These are phyloP conservation scores for Esteya vermicola DNA, from an alignment of 2,329 filamentous ascomycete genomes.

Conservation along the genomic window DNA sequence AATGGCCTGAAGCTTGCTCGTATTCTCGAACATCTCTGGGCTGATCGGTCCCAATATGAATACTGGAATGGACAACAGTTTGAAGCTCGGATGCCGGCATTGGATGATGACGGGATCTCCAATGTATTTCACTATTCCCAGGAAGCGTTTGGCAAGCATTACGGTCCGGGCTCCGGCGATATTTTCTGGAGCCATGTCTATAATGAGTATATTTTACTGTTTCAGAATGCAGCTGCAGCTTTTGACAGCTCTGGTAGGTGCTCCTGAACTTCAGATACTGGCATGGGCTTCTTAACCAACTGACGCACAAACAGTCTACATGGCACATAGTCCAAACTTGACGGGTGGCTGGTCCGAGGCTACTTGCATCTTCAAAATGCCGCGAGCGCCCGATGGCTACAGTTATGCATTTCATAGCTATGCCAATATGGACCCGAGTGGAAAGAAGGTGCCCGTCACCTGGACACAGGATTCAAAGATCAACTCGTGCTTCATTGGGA, in stretches of 20 bases:
- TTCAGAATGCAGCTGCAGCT: conserved; percentile 9
- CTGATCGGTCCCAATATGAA: conserved; percentile 6
- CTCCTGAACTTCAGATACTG: neutral
- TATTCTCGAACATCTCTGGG: conserved; percentile 2
- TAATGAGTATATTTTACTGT: conserved; percentile 8
- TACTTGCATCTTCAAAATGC: conserved; percentile 6
- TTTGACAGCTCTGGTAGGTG: conserved; percentile 4
- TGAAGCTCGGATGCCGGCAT: conserved; percentile 4
- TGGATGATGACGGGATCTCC: conserved; percentile 6
- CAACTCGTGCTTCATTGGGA: conserved; percentile 7
- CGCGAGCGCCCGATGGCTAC: conserved; percentile 6
- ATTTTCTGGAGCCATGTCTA: conserved; percentile 9
- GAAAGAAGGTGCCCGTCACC: conserved; percentile 6
- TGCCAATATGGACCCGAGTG: conserved; percentile 8
- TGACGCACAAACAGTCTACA: conserved; percentile 5
- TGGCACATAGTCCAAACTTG: conserved; percentile 6
- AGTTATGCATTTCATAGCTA: conserved; percentile 11
- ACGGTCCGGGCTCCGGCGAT: conserved; percentile 9
- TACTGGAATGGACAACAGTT: conserved; percentile 9
- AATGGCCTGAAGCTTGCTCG: conserved; percentile 12
- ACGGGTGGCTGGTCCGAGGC: conserved; percentile 9
- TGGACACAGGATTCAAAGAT: conserved; percentile 10
- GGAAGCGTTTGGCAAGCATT: conserved; percentile 10
- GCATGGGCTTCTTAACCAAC: neutral
- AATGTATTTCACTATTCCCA: conserved; percentile 8